These are phyloP conservation scores for Massarina eburnea DNA, from an alignment of 2,329 filamentous ascomycete species.

Conservation along the genomic window DNA sequence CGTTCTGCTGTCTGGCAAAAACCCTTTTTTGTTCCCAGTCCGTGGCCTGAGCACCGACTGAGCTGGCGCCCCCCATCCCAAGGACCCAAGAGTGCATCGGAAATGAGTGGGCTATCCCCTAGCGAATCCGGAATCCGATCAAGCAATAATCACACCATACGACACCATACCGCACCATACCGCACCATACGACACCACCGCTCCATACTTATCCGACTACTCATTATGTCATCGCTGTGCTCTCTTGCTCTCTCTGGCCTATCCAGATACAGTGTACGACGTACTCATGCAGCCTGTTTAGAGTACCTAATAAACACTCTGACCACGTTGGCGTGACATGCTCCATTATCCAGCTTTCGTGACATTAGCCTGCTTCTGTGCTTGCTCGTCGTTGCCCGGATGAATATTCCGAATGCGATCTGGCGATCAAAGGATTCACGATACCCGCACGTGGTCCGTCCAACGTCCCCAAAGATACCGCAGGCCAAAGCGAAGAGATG, in stretches of 20 bases:
- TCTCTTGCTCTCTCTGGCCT: constrained; percentile 25
- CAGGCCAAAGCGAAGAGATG: not conserved
- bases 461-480: not conserved
- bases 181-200: not conserved
- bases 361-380: not conserved
- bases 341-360: not conserved
- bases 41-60: too few relatives aligned
- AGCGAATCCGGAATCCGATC: not conserved
- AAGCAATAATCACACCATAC: not conserved
- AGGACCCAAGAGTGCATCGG: too few relatives aligned
- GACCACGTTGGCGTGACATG: constrained; percentile 22
- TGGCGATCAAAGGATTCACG: constrained; percentile 5
- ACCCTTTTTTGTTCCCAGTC: too few relatives aligned
- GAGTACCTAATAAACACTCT: too few relatives aligned
- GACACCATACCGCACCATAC: not conserved
- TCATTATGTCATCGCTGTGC: constrained; percentile 41
- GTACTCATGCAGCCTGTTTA: not conserved
- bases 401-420: constrained; percentile 1
- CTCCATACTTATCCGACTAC: constrained; percentile 28
- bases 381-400: not conserved
- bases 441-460: constrained; percentile 4
- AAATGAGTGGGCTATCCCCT: not conserved
- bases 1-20: too few relatives aligned
- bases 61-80: too few relatives aligned
- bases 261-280: not conserved